These are phyloP conservation scores for Tieghemiomyces parasiticus DNA, from an alignment of 192 early-diverging fungal species.

Conservation along the genomic window DNA sequence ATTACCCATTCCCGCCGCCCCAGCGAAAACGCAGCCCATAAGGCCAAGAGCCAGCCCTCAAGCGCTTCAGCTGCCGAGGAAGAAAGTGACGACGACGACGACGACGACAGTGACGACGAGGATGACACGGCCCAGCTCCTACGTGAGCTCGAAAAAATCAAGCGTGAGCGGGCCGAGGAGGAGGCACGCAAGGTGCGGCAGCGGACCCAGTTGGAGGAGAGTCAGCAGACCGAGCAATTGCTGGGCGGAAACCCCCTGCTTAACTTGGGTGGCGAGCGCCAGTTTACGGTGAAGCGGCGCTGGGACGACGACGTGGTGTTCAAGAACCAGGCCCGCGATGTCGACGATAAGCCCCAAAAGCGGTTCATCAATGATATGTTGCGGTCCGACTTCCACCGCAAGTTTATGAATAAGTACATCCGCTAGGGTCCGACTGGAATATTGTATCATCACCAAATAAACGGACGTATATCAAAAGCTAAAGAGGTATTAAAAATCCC, in stretches of 20 bases:
- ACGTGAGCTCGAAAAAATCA: slow-evolving; percentile 82
- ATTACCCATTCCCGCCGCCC: too few relatives aligned
- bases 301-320: slow-evolving; percentile 99
- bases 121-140: slow-evolving; percentile 81
- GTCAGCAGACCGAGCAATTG: slow-evolving; percentile 38
- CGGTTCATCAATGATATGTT: slow-evolving; percentile 96
- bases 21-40: too few relatives aligned
- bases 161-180: slow-evolving; percentile 81
- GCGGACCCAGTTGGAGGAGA: slow-evolving; percentile 33
- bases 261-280: slow-evolving; percentile 24
- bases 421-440: too few relatives aligned
- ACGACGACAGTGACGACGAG: slow-evolving; percentile 49
- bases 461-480: too few relatives aligned
- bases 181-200: slow-evolving; percentile 59
- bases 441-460: too few relatives aligned
- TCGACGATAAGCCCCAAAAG: slow-evolving; percentile 78
- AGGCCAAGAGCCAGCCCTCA: too few relatives aligned
- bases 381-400: slow-evolving; percentile 89
- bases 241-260: slow-evolving; percentile 75
- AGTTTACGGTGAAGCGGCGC: slow-evolving; percentile 77
- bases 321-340: slow-evolving; percentile 85
- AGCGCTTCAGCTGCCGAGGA: too few relatives aligned
- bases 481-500: too few relatives aligned
- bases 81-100: slow-evolving; percentile 16
- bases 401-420: slow-evolving; percentile 88